These are phyloP conservation scores for Waltergamsia citrina DNA, from an alignment of 2,329 filamentous ascomycete species.

Conservation along the genomic window DNA sequence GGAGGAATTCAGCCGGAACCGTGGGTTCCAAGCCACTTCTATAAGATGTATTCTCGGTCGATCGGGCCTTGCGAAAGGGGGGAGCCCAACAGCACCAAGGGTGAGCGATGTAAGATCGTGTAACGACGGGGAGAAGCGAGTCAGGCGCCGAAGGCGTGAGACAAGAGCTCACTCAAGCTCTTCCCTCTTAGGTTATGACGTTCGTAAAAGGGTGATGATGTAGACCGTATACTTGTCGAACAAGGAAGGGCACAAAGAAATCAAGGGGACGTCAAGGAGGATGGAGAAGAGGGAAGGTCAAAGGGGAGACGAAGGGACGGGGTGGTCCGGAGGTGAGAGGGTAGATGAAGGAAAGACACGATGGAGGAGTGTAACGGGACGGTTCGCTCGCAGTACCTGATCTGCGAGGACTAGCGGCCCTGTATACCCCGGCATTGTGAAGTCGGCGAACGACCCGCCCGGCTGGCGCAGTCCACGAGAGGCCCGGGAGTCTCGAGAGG, in stretches of 20 bases:
- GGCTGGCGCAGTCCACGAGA: slow-evolving; percentile 1
- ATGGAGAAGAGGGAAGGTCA: slow-evolving; percentile 14
- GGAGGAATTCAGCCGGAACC: too few relatives aligned
- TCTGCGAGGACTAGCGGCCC: not conserved
- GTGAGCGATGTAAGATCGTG: slow-evolving; percentile 7
- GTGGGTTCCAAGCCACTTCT: too few relatives aligned
- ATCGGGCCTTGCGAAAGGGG: not conserved
- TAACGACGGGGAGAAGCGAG: slow-evolving; percentile 15
- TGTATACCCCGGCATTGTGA: slow-evolving; percentile 4
- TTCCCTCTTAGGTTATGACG: slow-evolving; percentile 22
- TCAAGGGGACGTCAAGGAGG: slow-evolving; percentile 6
- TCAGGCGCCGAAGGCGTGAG: slow-evolving; percentile 19
- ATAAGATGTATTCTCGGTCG: too few relatives aligned
- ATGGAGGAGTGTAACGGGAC: slow-evolving; percentile 3
- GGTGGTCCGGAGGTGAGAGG: slow-evolving; percentile 18
- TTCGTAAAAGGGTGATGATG: slow-evolving; percentile 16
- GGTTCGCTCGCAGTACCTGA: slow-evolving; percentile 10
- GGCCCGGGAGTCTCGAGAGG: not conserved
- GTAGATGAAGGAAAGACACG: slow-evolving; percentile 24
- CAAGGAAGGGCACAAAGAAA: slow-evolving; percentile 3
- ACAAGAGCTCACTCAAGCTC: slow-evolving; percentile 18
- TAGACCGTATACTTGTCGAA: not conserved
- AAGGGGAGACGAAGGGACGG: slow-evolving; percentile 11
- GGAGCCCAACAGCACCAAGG: not conserved
- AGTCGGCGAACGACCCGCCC: slow-evolving; percentile 2